Evolutionary conservation across 768 basidiomycete species (phyloP).

Genomic region (Mycena albidolilacea): DNA sequence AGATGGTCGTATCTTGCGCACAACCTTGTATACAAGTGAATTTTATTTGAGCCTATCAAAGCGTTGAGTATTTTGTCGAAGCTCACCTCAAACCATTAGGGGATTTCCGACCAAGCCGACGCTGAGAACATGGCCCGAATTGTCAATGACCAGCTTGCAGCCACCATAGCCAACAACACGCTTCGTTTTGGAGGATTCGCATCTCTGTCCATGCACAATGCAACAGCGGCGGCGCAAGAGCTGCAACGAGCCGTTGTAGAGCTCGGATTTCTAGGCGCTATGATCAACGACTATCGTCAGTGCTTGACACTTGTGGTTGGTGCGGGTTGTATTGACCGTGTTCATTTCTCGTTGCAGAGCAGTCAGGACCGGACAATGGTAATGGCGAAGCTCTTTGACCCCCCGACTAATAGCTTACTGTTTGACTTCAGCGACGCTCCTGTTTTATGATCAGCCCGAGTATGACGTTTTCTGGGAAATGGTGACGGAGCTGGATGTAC

Average conservation of each 20-base stretch:
- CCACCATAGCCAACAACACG: constrained; percentile 55
- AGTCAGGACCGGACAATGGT: constrained; percentile 58
- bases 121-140: constrained; percentile 53
- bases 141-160: constrained; percentile 56
- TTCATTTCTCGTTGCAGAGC: constrained; percentile 39
- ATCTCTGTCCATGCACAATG: constrained; percentile 61
- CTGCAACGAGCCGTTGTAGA: constrained; percentile 56
- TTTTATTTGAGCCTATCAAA: not conserved
- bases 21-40: constrained; percentile 53
- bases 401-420: not conserved
- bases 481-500: constrained; percentile 56
- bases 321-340: no score
- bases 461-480: constrained; percentile 57
- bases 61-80: not conserved
- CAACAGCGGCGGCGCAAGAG: constrained; percentile 56
- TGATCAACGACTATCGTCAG: constrained; percentile 58
- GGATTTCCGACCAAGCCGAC: constrained; percentile 50
- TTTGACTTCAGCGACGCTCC: constrained; percentile 47
- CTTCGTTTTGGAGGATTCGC: constrained; percentile 60
- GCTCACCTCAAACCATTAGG: constrained; percentile 27
- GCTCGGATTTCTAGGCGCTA: constrained; percentile 58
- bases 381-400: not conserved
- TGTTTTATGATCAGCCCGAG: constrained; percentile 57
- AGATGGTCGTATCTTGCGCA: constrained; percentile 59
- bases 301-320: not conserved